phyloP scores from a whole-genome alignment of 2,329 filamentous ascomycete genomes.

The Xylariaceae sp. region DNA sequence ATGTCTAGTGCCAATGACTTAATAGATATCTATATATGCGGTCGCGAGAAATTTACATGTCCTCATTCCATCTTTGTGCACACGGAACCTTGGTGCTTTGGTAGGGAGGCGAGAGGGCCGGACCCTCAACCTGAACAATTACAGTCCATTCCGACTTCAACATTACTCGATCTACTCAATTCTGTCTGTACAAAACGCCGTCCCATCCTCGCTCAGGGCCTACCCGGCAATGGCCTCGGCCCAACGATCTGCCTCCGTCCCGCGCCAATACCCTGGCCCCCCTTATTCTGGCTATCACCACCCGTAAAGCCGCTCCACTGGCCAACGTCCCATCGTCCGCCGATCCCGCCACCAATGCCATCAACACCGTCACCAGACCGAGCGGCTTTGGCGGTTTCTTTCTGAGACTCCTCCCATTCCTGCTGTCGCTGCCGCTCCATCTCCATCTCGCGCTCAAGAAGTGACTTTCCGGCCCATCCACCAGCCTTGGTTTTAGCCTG shows the following conservation, averaged over 20 bases:
- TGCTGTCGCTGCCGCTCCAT: constrained; percentile 70
- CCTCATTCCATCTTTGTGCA: too few species aligned
- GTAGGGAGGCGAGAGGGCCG: too few species aligned
- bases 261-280: constrained; percentile 61
- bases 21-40: too few species aligned
- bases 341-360: constrained; percentile 62
- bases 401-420: constrained; percentile 76
- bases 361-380: constrained; percentile 50
- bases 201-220: constrained; percentile 14
- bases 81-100: too few species aligned
- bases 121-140: too few species aligned
- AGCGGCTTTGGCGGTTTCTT: constrained; percentile 54
- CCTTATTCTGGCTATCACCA: constrained; percentile 69
- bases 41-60: too few species aligned
- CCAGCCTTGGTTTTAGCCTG: constrained; percentile 59
- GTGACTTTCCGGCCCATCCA: constrained; percentile 62
- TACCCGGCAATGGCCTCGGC: constrained; percentile 59
- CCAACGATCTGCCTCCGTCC: constrained; percentile 76
- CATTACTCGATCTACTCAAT: too few species aligned
- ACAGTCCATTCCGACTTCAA: too few species aligned
- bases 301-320: constrained; percentile 73
- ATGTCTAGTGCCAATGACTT: too few species aligned
- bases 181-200: not conserved
- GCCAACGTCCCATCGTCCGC: constrained; percentile 69
- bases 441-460: constrained; percentile 78